A percentile compares a stretch with the other conserved stretches of the same genome.
These are phyloP conservation scores for Jatropha multifida DNA, from an alignment of 441 rosid genomes.

Conservation along the genomic window DNA sequence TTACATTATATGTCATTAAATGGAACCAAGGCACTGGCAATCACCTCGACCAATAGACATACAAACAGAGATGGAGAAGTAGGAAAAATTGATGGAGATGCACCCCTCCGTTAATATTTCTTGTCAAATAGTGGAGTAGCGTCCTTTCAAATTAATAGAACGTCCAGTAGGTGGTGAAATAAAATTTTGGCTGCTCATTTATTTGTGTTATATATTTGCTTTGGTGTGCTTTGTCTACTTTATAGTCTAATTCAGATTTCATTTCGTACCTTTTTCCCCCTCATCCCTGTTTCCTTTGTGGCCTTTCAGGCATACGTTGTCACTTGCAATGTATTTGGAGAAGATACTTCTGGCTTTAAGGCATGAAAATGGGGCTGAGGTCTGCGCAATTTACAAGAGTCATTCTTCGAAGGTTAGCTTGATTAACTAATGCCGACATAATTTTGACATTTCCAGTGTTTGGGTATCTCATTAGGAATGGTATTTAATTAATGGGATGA, in stretches of 20 bases:
- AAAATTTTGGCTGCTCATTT: too few species aligned
- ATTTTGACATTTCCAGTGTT: background rate
- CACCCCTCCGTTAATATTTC: background rate
- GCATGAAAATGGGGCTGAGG: conserved; percentile 64
- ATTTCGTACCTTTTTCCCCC: background rate
- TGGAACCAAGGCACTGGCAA: background rate
- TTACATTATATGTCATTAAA: background rate
- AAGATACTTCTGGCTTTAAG: conserved; percentile 57
- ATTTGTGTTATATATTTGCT: too few species aligned
- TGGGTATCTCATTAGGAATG: background rate
- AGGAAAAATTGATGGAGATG: background rate
- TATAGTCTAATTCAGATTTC: background rate
- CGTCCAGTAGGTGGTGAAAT: background rate
- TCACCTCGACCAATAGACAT: background rate
- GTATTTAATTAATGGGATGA: background rate
- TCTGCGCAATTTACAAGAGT: conserved; percentile 67
- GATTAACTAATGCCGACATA: background rate
- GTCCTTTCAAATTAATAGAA: too few species aligned
- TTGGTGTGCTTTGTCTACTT: too few species aligned
- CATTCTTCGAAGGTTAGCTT: conserved; percentile 50
- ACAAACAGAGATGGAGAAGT: background rate
- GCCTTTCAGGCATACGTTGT: conserved; percentile 63
- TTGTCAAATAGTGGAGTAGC: too few species aligned
- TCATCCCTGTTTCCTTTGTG: background rate
- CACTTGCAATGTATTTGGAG: conserved; percentile 66